These are phyloP conservation scores for Rhodomyrtus tomentosa DNA, from an alignment of 345 rosid species.

Conservation along the genomic window DNA sequence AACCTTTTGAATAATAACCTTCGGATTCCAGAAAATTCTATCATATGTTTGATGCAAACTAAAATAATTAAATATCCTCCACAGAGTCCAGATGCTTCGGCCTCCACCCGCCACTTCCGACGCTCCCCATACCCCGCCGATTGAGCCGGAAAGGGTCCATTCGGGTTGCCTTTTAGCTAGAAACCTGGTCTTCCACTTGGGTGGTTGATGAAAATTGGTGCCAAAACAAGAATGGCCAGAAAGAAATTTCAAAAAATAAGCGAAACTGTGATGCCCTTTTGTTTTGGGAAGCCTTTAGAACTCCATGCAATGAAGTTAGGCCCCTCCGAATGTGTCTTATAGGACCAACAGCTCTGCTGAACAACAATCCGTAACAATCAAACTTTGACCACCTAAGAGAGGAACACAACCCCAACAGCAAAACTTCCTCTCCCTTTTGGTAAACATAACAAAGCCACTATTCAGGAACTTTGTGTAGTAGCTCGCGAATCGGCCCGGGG, in stretches of 20 bases:
- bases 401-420: constrained; percentile 27
- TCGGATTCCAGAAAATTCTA: too few species aligned
- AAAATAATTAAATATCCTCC: too few species aligned
- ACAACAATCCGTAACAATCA: constrained; percentile 1
- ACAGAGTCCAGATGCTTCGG: too few species aligned
- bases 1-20: too few species aligned
- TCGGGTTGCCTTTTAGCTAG: not conserved
- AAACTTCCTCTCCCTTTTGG: constrained; percentile 14
- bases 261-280: too few species aligned
- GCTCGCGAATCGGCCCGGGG: too few species aligned
- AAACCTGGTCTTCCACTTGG: not conserved
- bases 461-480: too few species aligned
- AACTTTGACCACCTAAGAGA: constrained; percentile 6
- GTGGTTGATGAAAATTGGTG: not conserved
- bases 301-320: constrained; percentile 24
- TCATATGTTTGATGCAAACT: too few species aligned
- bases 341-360: constrained; percentile 9
- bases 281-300: constrained; percentile 24
- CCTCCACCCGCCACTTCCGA: not conserved
- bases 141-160: too few species aligned
- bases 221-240: too few species aligned
- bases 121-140: not conserved
- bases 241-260: not conserved
- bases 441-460: not conserved
- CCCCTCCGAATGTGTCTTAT: constrained; percentile 17